These are phyloP conservation scores for Amanita rubescens DNA, from an alignment of 768 basidiomycete species.

Conservation along the genomic window DNA sequence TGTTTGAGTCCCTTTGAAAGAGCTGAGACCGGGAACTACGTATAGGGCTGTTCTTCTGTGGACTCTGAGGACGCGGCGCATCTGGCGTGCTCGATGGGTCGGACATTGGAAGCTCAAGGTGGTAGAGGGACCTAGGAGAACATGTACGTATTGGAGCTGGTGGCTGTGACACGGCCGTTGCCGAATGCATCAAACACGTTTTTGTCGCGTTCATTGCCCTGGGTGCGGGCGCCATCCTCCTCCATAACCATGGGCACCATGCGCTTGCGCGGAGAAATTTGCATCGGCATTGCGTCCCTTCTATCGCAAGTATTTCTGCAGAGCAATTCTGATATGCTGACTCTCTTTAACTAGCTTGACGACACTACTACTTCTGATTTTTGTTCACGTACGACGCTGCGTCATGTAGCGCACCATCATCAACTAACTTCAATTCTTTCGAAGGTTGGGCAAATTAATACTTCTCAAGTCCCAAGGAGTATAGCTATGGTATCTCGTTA, in stretches of 20 bases:
- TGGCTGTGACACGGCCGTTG: slow-evolving; percentile 6
- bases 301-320: slow-evolving; percentile 50
- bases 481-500: slow-evolving; percentile 58
- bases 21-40: slow-evolving; percentile 17
- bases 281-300: slow-evolving; percentile 63
- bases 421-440: slow-evolving; percentile 19
- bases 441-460: slow-evolving; percentile 80
- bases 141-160: background rate
- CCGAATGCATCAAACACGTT: slow-evolving; percentile 7
- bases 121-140: background rate
- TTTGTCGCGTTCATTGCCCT: slow-evolving; percentile 2
- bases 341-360: slow-evolving; percentile 25
- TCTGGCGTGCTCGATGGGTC: background rate
- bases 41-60: slow-evolving; percentile 10
- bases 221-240: slow-evolving; percentile 16
- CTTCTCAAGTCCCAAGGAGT: slow-evolving; percentile 59
- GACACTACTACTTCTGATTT: slow-evolving; percentile 63
- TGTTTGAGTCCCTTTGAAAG: slow-evolving; percentile 15
- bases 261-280: slow-evolving; percentile 67
- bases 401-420: slow-evolving; percentile 6
- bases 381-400: slow-evolving; percentile 69
- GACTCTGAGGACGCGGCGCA: background rate
- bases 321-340: slow-evolving; percentile 11
- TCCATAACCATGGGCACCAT: slow-evolving; percentile 15
- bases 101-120: background rate